Evolutionary conservation across 2,329 filamentous ascomycete species (phyloP), one percentile per base, ranked within the genome.

Genomic region (Diaporthe amygdali): DNA sequence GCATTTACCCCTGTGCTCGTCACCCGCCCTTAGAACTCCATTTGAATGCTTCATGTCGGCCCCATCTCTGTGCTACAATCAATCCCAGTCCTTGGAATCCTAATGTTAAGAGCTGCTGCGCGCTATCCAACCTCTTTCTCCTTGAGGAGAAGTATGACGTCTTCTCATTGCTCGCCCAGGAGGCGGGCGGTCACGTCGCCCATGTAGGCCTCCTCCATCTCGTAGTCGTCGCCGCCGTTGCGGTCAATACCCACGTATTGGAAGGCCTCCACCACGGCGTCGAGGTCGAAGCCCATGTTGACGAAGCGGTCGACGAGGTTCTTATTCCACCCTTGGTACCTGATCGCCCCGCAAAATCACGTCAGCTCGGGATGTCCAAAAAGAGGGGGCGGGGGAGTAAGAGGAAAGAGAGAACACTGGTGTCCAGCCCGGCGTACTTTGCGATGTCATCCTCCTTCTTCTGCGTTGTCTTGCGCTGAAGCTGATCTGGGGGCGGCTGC

Each of bases 241-340:
- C 89, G 89, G 74, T 96, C 93, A 75, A 97, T 95, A 7, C 94
- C 93, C 9, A 96, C 91, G 72, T 89, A 93, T 66, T 92, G 87
- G 77, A 98, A 97, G 0, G 94, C 94, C 12, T 92, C 89, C 0
- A 98, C 94, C 1, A 98, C 94, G n/a, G 89, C 87, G 61, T 95
- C 93, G 2, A 97, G 88, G 70, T 94, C 91, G 76, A 98, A 98
- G 14, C 96, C 96, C 96, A 98, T 98, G 76, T 86, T 89, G 20
- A 93, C 90, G 76, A 98, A 98, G 5, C 92, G 89, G 77, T 96
- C 91, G 74, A 98, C 90, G 49, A 98, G 86, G 39, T 92, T 88
- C 77, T 92, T 93, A 82, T 95, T 95, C 82, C 97, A 98, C 2
- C 96, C 96, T 74, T 92, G 89, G 79, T 97, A 98, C 73, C 93